Base-by-base conservation (phyloP, 2,329 filamentous ascomycete species). In the Westerdykella aurantiaca region DNA sequence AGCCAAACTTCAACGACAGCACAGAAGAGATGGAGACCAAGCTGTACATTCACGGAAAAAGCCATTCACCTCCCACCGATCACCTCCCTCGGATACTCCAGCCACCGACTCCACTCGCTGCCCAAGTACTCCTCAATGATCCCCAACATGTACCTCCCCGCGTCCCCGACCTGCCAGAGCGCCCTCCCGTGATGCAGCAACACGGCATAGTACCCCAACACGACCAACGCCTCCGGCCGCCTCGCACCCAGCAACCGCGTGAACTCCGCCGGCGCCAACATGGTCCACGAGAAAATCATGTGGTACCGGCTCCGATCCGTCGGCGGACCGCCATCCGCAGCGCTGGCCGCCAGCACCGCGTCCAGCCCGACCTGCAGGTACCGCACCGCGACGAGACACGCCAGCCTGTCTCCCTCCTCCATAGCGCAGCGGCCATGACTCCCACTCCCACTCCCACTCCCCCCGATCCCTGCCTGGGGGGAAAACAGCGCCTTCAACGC, bases 101-200 rank as follows among this genome's bases (percentile, higher is more conserved):
- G 25, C 47, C 39, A 50, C 14, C 6, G 21, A 37, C 45, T 33
- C 51, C 47, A 52, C 14, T 34, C 34, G n/a, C 22, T n/a, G 1
- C 34, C 50, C 31, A 83, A 62, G 0, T 80, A 70, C 21, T 71
- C 51, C 22, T 65, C 65, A 74, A 85, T 82, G n/a, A 79, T 21
- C 10, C 38, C 34, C 6, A 58, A 39, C 1, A 58, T 42, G 35
- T 52, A 52, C 23, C 10, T 22, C 18, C 58, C 58, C 7, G 51
- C 50, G 39, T 56, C 42, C 4, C 42, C 42, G 33, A 58, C 50
- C 37, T 60, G 56, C 55, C 54, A 58, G 34, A 55, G 38, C 10
- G 38, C 39, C 37, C 42, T 42, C 4, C 50, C 52, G 37, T 54
- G 63, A 46, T 75, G 70, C n/a, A 77, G 57, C 34, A 78, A 51